Conservation (phyloP, 345 rosid genomes). For the Salix udensis region DNA sequence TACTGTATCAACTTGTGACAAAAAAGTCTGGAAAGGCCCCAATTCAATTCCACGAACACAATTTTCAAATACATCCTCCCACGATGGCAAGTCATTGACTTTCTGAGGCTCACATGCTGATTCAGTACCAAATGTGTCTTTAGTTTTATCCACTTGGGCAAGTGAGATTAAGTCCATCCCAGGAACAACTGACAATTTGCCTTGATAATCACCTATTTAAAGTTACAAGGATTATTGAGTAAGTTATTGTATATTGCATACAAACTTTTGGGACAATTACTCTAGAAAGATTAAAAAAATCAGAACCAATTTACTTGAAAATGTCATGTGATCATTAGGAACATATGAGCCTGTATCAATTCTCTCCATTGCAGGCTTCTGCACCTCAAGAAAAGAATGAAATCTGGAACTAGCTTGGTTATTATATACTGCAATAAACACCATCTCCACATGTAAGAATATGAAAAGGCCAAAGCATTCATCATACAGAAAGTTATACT, state of each 20-base stretch:
- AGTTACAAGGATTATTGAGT: constrained; percentile 14
- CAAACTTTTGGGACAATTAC: constrained; percentile 6
- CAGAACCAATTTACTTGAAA: constrained; percentile 42
- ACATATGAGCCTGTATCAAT: constrained; percentile 37
- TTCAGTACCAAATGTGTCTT: constrained; percentile 33
- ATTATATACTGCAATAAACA: constrained; percentile 50
- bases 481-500: not conserved
- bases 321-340: constrained; percentile 39
- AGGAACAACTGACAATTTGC: constrained; percentile 37
- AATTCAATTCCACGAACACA: constrained; percentile 44
- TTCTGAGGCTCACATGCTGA: constrained; percentile 44
- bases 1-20: constrained; percentile 28
- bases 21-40: constrained; percentile 30
- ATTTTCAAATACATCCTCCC: constrained; percentile 60
- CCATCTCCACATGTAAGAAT: constrained; percentile 15
- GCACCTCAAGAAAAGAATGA: constrained; percentile 46
- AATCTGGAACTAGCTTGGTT: constrained; percentile 53
- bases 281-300: not conserved
- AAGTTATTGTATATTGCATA: constrained; percentile 12
- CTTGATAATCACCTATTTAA: constrained; percentile 49
- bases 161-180: constrained; percentile 30
- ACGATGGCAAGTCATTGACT: constrained; percentile 49
- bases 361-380: constrained; percentile 39
- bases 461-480: constrained; percentile 4
- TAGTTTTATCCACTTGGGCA: constrained; percentile 34